Conservation (phyloP, 257 asterid species). For the Jacaranda copaia region DNA sequence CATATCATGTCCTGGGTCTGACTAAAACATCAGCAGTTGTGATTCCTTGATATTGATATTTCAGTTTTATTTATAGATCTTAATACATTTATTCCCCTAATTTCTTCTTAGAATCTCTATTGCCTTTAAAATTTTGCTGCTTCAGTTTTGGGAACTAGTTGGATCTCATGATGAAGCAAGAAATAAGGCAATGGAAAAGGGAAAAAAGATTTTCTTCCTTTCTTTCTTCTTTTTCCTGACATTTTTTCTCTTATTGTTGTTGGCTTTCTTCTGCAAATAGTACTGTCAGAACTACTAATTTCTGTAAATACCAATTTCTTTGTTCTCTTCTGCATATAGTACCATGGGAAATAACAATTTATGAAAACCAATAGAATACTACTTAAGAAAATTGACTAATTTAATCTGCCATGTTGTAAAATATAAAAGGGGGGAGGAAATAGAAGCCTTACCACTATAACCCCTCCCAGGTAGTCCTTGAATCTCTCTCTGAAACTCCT, state of each 20-base stretch:
- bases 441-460: constrained; percentile 64
- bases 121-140: constrained; percentile 1
- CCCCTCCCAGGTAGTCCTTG: constrained; percentile 66
- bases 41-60: constrained; percentile 20
- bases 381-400: background rate
- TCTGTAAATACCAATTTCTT: background rate
- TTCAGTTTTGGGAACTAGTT: constrained; percentile 1
- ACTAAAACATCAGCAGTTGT: background rate
- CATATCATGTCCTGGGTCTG: background rate
- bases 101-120: constrained; percentile 20
- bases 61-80: background rate
- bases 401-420: background rate
- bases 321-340: constrained; percentile 13
- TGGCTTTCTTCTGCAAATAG: background rate
- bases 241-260: background rate
- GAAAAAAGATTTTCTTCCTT: background rate
- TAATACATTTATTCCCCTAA: background rate
- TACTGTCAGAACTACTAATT: no score
- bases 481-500: constrained; percentile 79
- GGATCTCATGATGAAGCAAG: constrained; percentile 15
- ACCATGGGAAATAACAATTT: constrained; percentile 4
- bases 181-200: background rate
- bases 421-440: constrained; percentile 26
- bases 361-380: constrained; percentile 4
- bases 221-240: background rate